phyloP scores from a whole-genome alignment of 163 green algal species.

The Trebouxiophyceae sp. region DNA sequence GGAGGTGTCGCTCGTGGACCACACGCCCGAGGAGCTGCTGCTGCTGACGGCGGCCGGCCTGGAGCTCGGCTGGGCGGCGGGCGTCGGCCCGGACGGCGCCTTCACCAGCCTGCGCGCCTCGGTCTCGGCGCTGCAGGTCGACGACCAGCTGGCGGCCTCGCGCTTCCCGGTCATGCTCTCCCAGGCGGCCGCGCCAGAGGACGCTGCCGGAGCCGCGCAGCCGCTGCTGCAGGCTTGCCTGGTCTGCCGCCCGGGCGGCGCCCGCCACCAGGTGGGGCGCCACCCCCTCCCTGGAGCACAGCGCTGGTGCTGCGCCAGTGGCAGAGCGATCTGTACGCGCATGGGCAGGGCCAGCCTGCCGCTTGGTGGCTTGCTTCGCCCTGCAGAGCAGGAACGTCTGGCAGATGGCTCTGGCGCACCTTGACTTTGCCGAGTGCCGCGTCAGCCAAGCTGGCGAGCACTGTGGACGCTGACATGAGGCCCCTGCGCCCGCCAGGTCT shows the following conservation, averaged over 20 bases:
- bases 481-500: conserved; percentile 21
- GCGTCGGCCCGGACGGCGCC: conserved; percentile 25
- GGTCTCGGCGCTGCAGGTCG: conserved; percentile 31
- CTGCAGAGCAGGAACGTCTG: too few species aligned
- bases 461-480: too few species aligned
- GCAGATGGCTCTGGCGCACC: too few species aligned
- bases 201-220: background rate
- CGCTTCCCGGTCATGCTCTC: conserved; percentile 45
- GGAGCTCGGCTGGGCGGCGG: conserved; percentile 5
- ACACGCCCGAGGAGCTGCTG: conserved; percentile 38
- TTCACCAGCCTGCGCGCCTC: conserved; percentile 23
- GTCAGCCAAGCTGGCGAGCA: too few species aligned
- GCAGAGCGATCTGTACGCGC: too few species aligned
- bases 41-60: conserved; percentile 17
- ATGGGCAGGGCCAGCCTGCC: too few species aligned
- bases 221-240: background rate
- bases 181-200: background rate
- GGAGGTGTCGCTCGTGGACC: conserved; percentile 35
- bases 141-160: conserved; percentile 34
- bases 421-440: too few species aligned
- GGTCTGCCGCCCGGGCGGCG: background rate
- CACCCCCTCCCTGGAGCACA: too few species aligned
- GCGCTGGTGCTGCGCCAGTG: too few species aligned
- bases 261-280: conserved; percentile 4
- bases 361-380: too few species aligned